Evolutionary conservation across 225 moss, liverwort and hornwort species (phyloP), one percentile per base, ranked within the genome.

Genomic region (Thuidium tamariscinum): DNA sequence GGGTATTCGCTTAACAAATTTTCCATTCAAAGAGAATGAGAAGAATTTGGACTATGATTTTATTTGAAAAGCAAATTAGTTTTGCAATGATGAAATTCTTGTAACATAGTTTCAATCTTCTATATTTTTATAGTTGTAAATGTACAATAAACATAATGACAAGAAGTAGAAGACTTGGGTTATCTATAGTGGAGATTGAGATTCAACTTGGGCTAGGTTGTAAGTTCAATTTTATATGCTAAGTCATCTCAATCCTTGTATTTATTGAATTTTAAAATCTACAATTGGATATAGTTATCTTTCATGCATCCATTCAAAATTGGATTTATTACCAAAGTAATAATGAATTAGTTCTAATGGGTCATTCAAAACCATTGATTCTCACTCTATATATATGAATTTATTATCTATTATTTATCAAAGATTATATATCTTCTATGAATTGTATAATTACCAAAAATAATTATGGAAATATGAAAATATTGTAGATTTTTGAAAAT

Each of bases 251-350:
- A n/a, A n/a, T n/a, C n/a, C n/a, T n/a, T n/a, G n/a, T n/a, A n/a
- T n/a, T n/a, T n/a, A n/a, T n/a, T n/a, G n/a, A n/a, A n/a, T n/a
- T n/a, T n/a, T n/a, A n/a, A n/a, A n/a, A n/a, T n/a, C n/a, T n/a
- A n/a, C n/a, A n/a, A n/a, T n/a, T 37, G 4, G 13, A 2, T 67
- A 37, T 22, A 37, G 13, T 67, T 37, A 12, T 13, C 4, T 67
- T 67, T 22, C 1, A 22, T 67, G 37, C 21, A 67, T 21, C 4
- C 11, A 37, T 4, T 2, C 37, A 22, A 22, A 13, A 37, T 7
- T 67, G 0, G 13, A 1, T 37, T 37, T 0, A 11, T 2, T 67
- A 6, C 21, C 12, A 36, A 37, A 37, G 22, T 3, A 65, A 1
- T 21, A 20, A 36, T 21, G 20, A 11, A 6, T 67, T 22, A 37